A percentile compares a stretch with the other conserved stretches of the same genome.
phyloP scores from a whole-genome alignment of 495 filamentous ascomycete genomes.

The Evansstolkia leycettana region DNA sequence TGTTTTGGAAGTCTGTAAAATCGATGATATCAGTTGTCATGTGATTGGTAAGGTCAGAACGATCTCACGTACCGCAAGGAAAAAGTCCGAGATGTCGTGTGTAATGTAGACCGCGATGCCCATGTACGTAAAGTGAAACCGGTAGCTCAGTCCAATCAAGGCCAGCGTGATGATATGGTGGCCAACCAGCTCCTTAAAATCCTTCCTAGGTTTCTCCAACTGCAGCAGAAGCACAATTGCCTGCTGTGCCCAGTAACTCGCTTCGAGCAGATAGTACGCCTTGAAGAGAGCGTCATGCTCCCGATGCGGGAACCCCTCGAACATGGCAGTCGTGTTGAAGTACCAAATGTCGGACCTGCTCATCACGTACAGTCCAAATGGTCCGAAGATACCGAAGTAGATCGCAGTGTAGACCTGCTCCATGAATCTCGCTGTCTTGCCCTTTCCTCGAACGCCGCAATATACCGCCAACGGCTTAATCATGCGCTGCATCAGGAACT shows the following conservation, averaged over 20 bases:
- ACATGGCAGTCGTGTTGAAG: constrained; percentile 88
- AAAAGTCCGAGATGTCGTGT: constrained; percentile 92
- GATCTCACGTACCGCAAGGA: constrained; percentile 66
- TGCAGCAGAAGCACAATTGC: constrained; percentile 77
- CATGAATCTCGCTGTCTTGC: constrained; percentile 89
- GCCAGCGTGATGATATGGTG: constrained; percentile 88
- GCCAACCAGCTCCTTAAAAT: constrained; percentile 87
- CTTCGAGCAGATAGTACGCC: constrained; percentile 93
- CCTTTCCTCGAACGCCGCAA: constrained; percentile 56
- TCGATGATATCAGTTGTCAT: not conserved
- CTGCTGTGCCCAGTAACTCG: constrained; percentile 94
- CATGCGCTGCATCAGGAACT: constrained; percentile 91
- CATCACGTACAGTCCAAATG: constrained; percentile 89
- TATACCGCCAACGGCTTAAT: constrained; percentile 66
- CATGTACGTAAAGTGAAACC: constrained; percentile 97
- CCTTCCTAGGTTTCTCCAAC: constrained; percentile 91
- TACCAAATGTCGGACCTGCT: constrained; percentile 87
- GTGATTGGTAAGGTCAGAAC: not conserved
- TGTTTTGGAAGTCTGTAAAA: constrained; percentile 69
- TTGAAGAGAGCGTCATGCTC: constrained; percentile 84
- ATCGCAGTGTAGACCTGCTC: constrained; percentile 96
- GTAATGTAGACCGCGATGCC: constrained; percentile 96
- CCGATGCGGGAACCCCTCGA: constrained; percentile 79
- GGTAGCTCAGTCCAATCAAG: constrained; percentile 83
- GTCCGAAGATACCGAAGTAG: constrained; percentile 80